phyloP scores from a whole-genome alignment of 805 yeast genomes.

The Yarrowia osloensis region DNA sequence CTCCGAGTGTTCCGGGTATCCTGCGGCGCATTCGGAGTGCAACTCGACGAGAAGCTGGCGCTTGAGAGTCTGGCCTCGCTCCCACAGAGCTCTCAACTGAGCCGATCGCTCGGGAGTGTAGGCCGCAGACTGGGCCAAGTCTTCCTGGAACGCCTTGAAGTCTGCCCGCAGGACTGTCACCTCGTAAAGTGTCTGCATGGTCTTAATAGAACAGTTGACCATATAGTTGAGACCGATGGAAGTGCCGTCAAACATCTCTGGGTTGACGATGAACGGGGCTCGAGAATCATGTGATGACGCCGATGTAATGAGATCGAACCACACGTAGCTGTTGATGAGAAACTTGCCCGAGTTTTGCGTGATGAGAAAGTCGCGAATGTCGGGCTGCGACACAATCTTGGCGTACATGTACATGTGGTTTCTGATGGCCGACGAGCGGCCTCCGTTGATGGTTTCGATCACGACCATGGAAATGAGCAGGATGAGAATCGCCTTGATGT shows the following conservation, averaged over 20 bases:
- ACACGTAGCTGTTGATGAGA: constrained; percentile 19
- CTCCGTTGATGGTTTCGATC: constrained; percentile 28
- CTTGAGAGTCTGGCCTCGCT: constrained; percentile 10
- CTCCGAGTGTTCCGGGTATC: constrained; percentile 17
- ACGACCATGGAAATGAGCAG: constrained; percentile 21
- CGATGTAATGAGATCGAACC: constrained; percentile 24
- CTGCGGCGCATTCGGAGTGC: constrained; percentile 1
- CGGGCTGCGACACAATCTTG: constrained; percentile 14
- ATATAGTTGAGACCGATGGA: constrained; percentile 24
- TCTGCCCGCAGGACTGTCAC: constrained; percentile 5
- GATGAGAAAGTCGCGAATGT: constrained; percentile 5
- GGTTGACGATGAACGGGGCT: constrained; percentile 12
- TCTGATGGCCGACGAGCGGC: constrained; percentile 19
- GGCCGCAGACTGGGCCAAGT: not conserved
- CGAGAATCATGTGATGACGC: constrained; percentile 6
- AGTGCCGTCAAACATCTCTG: constrained; percentile 26
- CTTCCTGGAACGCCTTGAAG: constrained; percentile 28
- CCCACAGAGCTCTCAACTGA: constrained; percentile 11
- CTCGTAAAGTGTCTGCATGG: constrained; percentile 16
- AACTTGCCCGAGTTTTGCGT: constrained; percentile 21
- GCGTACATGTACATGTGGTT: constrained; percentile 31
- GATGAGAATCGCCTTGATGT: constrained; percentile 21
- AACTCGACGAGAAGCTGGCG: constrained; percentile 2
- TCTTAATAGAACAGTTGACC: constrained; percentile 22
- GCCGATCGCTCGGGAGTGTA: constrained; percentile 7